phyloP scores from a whole-genome alignment of 1,284 basidiomycete genomes.

The Pholiota adiposa region DNA sequence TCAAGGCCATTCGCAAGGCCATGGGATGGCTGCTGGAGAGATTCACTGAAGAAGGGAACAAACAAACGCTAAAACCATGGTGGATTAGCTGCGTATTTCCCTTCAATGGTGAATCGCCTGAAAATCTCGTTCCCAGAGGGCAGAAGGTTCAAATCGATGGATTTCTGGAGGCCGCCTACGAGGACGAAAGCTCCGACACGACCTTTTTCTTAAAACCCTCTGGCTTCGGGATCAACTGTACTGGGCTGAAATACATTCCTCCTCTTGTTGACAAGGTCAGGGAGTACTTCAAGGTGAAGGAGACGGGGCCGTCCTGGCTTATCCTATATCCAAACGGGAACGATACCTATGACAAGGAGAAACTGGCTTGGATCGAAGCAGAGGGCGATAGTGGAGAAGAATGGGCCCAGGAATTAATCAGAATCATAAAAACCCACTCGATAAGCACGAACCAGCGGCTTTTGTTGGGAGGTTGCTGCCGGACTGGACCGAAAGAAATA shows the following conservation, averaged over 20 bases:
- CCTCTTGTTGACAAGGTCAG: conserved; percentile 40
- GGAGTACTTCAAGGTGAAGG: conserved; percentile 22
- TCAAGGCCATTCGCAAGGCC: conserved; percentile 67
- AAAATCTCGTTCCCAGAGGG: conserved; percentile 34
- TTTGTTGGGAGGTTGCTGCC: conserved; percentile 78
- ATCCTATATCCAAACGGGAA: conserved; percentile 80
- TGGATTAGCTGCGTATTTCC: conserved; percentile 81
- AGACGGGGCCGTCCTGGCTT: conserved; percentile 48
- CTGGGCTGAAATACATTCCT: conserved; percentile 44
- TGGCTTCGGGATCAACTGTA: conserved; percentile 72
- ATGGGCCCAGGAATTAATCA: conserved; percentile 51
- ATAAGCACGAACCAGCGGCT: background rate
- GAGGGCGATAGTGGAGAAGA: conserved; percentile 20
- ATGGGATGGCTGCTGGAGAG: conserved; percentile 43
- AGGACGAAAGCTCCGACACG: background rate
- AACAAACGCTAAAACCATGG: conserved; percentile 57
- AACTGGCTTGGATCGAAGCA: conserved; percentile 48
- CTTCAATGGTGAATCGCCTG: conserved; percentile 48
- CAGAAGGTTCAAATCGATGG: conserved; percentile 24
- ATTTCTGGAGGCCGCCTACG: conserved; percentile 27
- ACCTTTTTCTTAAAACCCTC: conserved; percentile 19
- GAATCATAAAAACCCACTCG: conserved; percentile 25
- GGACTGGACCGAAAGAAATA: conserved; percentile 62
- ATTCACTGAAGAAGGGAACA: conserved; percentile 21
- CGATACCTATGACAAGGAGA: conserved; percentile 41